Conservation (phyloP, 768 basidiomycete species). For the Boletus reticulatus region DNA sequence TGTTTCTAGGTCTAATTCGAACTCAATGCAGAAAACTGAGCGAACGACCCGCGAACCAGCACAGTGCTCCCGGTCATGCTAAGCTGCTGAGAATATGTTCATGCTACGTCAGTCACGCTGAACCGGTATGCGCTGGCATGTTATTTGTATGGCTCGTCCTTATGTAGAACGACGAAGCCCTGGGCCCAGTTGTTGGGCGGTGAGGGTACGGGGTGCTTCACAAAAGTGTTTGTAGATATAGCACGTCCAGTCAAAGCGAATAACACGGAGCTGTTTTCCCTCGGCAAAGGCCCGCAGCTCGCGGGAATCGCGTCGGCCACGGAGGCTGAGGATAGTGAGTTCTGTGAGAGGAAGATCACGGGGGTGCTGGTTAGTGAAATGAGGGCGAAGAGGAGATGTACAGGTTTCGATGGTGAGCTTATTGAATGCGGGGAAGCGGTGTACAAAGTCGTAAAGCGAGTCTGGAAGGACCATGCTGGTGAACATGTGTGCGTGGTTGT, state of each 20-base stretch:
- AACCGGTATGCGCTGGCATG: too few species aligned
- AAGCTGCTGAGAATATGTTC: too few species aligned
- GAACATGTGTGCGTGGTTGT: slow-evolving; percentile 33
- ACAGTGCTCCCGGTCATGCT: too few species aligned
- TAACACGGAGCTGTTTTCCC: slow-evolving; percentile 34
- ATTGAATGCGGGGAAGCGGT: slow-evolving; percentile 36
- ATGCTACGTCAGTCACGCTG: too few species aligned
- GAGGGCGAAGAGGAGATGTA: slow-evolving; percentile 20
- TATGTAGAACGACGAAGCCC: slow-evolving; percentile 7
- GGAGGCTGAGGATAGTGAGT: slow-evolving; percentile 39
- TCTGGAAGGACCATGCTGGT: slow-evolving; percentile 37
- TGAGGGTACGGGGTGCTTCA: background rate
- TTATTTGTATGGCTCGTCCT: too few species aligned
- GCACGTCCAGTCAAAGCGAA: slow-evolving; percentile 46
- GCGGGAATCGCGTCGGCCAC: slow-evolving; percentile 25
- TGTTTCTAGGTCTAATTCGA: too few species aligned
- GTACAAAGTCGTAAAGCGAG: slow-evolving; percentile 34
- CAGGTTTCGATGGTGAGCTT: slow-evolving; percentile 42
- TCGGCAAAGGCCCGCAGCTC: slow-evolving; percentile 35
- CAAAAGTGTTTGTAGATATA: slow-evolving; percentile 35
- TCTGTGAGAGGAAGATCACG: slow-evolving; percentile 42
- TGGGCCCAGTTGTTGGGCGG: slow-evolving; percentile 14
- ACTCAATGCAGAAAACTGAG: too few species aligned
- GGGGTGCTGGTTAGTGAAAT: slow-evolving; percentile 25
- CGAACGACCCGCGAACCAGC: too few species aligned